Evolutionary conservation across 768 basidiomycete genomes (phyloP), one percentile per base, ranked within the genome.

Genomic region (Tylopilus felleus): DNA sequence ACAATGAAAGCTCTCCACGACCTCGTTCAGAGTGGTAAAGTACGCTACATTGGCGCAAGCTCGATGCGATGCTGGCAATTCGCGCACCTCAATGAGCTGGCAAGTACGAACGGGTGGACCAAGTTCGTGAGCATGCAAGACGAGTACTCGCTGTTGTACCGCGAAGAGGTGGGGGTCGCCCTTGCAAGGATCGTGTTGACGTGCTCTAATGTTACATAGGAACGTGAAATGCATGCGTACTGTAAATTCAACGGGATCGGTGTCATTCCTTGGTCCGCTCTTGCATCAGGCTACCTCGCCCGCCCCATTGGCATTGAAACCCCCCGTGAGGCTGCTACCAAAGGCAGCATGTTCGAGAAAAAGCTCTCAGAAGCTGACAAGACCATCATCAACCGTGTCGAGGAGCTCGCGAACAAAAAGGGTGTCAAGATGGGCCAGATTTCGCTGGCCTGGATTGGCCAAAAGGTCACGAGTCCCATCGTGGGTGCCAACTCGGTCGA

Each of bases 71-170:
- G 75, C 12, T 29, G 10, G 29, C 6, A 29, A 73, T 76, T 79
- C 39, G 71, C 70, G 19, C 58, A 70, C 47, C 64, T 80, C 65
- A 76, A 80, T 51, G 71, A 75, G 28, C 70, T 77, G 2, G 79
- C 80, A 7, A 64, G 68, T 33, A 67, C 66, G 52, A 62, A 78
- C 16, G 74, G 74, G 4, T 80, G 80, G 73, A 80, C 81, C 5
- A 76, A 71, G 54, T 83, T 84, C 56, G 71, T 80, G 45, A 77
- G 79, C 52, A 81, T 83, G 74, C 82, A 84, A 65, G 33, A 75
- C 47, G 76, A 79, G 52, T 36, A 44, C 53, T 80, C 74, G 35
- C 62, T 82, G 6, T 69, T 82, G 19, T 84, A 84, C 60, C 73
- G 81, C 29, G 77, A 81, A 53, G 80, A 84, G 39, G 46, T 35